Base-by-base conservation (phyloP, 1,284 basidiomycete species). In the Sporisorium scitamineum region DNA sequence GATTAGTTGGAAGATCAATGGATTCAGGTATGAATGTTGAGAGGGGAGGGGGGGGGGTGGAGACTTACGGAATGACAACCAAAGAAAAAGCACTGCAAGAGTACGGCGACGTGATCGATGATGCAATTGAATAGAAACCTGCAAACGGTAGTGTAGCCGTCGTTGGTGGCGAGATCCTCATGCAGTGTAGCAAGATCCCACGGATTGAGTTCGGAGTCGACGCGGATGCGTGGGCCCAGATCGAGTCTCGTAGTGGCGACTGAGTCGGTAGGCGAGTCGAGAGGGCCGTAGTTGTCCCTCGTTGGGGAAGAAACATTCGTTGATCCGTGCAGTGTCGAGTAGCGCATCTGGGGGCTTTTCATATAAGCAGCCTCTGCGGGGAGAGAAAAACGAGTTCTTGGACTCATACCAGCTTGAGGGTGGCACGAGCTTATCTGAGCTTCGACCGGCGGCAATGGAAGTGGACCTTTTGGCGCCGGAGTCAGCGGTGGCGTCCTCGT, bases 111-210 rank as follows among this genome's bases (percentile, higher is more conserved):
- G 18, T 74, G 71, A 41, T 74, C 71, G 42, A 70, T 62, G 50
- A 70, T 52, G 56, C 71, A 74, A 18, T 70, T 64, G 62, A 70
- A 64, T 0, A 74, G 59, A 27, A 74, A 74, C 13, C 58, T 44
- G 22, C 71, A 70, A 9, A 74, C 54, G 2, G 66, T 61, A 8
- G 37, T 29, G 41, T 74, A 70, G 18, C 66, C 66, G n/a, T 70
- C 71, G 41, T 61, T 42, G 6, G 50, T 58, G 3, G 55, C 58
- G 3, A 74, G 34, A 2, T 60, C 62, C 8, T 62, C 63, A n/a
- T 71, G 69, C 24, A 66, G 27, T 0, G 39, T 52, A 7, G 39
- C 48, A 39, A 48, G 27, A 8, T 48, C 57, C 53, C 57, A 64
- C 4, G 53, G 54, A 2, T 26, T 37, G 2, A 48, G 39, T 3